phyloP scores from a whole-genome alignment of 2,329 filamentous ascomycete genomes.

The Fusarium sterilihyphosum region DNA sequence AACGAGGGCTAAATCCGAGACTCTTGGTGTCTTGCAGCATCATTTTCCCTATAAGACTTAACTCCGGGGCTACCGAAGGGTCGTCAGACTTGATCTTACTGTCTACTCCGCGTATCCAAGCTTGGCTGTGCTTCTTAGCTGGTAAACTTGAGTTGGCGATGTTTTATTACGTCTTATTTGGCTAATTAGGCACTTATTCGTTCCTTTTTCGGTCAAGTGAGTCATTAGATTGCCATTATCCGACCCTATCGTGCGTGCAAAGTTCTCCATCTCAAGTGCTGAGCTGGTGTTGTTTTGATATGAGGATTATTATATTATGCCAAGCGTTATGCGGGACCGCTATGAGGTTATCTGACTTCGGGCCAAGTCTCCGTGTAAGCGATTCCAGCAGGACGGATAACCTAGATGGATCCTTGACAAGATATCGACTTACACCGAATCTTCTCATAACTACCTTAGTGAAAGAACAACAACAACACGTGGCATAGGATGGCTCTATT shows the following conservation, averaged over 20 bases:
- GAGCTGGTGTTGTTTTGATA: background rate
- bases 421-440: background rate
- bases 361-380: slow-evolving; percentile 9
- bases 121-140: slow-evolving; percentile 4
- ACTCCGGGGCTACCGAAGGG: slow-evolving; percentile 36
- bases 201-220: slow-evolving; percentile 6
- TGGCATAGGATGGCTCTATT: slow-evolving; percentile 10
- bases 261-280: background rate
- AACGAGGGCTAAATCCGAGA: background rate
- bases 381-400: background rate
- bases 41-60: slow-evolving; percentile 17
- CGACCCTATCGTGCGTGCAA: background rate
- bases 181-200: background rate
- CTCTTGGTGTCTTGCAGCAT: background rate
- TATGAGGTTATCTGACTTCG: slow-evolving; percentile 5
- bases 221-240: background rate
- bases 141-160: background rate
- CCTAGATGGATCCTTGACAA: slow-evolving; percentile 11
- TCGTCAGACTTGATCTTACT: slow-evolving; percentile 28
- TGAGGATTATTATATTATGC: background rate
- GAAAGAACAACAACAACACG: background rate
- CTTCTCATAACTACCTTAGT: background rate
- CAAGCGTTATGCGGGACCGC: slow-evolving; percentile 26
- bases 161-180: slow-evolving; percentile 7
- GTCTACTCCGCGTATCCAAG: background rate